A percentile compares a stretch with the other conserved stretches of the same genome.
Evolutionary conservation across 768 basidiomycete species (phyloP).

Genomic region (Multifurca ochricompacta): DNA sequence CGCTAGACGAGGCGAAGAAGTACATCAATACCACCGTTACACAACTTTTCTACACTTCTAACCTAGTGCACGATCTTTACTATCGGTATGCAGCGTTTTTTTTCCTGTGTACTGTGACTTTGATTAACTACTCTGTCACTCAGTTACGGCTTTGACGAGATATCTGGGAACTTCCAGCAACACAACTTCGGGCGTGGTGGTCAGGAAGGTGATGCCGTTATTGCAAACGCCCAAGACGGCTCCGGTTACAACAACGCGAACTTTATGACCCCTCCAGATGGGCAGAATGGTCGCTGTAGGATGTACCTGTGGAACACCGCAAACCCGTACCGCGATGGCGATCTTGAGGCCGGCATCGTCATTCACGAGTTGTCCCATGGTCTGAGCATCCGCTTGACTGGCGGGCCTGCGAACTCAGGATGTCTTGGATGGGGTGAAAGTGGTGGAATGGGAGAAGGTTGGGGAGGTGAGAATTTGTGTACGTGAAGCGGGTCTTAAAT

Average conservation of each 20-base stretch:
- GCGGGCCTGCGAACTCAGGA: conserved; percentile 86
- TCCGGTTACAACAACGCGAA: conserved; percentile 90
- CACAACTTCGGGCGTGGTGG: conserved; percentile 94
- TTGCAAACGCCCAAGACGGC: conserved; percentile 93
- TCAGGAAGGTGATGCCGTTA: conserved; percentile 79
- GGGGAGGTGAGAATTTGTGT: conserved; percentile 53
- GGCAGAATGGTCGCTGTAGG: conserved; percentile 84
- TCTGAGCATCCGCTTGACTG: conserved; percentile 87
- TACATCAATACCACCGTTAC: conserved; percentile 85
- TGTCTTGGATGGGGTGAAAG: conserved; percentile 95
- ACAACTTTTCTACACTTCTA: conserved; percentile 83
- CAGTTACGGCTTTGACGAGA: conserved; percentile 88
- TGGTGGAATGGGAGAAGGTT: conserved; percentile 97
- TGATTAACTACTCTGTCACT: conserved; percentile 9
- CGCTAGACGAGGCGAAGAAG: conserved; percentile 61
- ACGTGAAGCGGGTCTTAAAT: not conserved
- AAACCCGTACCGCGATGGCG: conserved; percentile 87
- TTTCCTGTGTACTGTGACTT: not conserved
- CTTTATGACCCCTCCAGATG: conserved; percentile 81
- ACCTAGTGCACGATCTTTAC: conserved; percentile 75
- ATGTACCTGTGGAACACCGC: conserved; percentile 97
- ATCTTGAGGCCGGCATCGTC: conserved; percentile 94
- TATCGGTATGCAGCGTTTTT: conserved; percentile 54
- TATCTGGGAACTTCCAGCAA: conserved; percentile 94
- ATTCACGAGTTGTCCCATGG: conserved; percentile 89